Percentiles rank a stretch among this genome's conserved stretches.
Conservation (phyloP, 345 rosid genomes). For the Cochlearia excelsa region DNA sequence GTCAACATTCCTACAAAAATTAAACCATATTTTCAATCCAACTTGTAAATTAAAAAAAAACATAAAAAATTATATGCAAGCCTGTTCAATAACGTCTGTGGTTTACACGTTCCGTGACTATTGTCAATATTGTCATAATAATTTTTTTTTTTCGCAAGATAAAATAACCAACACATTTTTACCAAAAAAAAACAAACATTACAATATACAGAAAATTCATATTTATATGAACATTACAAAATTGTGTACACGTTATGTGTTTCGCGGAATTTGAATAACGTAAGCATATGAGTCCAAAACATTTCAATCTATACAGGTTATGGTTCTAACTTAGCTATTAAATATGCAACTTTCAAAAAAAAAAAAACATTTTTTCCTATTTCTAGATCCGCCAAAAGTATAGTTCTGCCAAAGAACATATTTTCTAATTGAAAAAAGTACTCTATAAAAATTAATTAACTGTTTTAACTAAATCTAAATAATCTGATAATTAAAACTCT, state of each 20-base stretch:
- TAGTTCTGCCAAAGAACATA: too few relatives aligned
- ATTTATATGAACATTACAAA: too few relatives aligned
- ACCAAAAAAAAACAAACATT: too few relatives aligned
- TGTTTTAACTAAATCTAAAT: background rate
- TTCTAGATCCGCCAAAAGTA: too few relatives aligned
- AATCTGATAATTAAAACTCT: too few relatives aligned
- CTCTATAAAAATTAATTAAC: slow-evolving; percentile 1
- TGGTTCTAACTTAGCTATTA: slow-evolving; percentile 14
- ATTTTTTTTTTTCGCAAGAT: background rate
- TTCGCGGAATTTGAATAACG: slow-evolving; percentile 25
- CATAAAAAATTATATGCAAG: background rate
- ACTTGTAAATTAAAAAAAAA: background rate
- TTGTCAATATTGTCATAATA: background rate
- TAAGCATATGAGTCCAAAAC: slow-evolving; percentile 21
- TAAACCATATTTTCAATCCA: background rate
- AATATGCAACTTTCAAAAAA: background rate
- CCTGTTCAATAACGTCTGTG: slow-evolving; percentile 7
- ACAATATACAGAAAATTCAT: background rate
- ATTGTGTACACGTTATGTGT: slow-evolving; percentile 22
- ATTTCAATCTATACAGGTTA: slow-evolving; percentile 4
- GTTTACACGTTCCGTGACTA: slow-evolving; percentile 22
- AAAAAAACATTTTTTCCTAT: too few relatives aligned
- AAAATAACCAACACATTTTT: background rate
- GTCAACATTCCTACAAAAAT: background rate
- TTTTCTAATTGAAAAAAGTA: too few relatives aligned